phyloP scores from a whole-genome alignment of 1,284 basidiomycete genomes.

The Schizopora paradoxa region DNA sequence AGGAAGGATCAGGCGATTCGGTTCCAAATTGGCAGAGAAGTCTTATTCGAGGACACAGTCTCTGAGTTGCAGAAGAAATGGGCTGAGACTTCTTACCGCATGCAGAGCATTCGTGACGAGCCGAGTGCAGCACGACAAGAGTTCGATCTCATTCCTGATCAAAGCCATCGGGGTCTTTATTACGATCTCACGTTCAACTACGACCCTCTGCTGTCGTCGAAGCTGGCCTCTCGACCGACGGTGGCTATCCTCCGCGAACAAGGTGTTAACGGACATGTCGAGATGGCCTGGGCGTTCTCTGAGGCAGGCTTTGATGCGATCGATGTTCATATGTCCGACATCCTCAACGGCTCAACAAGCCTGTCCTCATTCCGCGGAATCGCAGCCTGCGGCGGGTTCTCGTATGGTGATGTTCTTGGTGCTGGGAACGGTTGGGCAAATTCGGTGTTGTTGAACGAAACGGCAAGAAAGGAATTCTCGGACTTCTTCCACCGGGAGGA shows the following conservation, averaged over 20 bases:
- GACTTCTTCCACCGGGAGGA: conserved; percentile 76
- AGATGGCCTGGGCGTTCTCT: conserved; percentile 98
- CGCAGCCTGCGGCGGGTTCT: conserved; percentile 97
- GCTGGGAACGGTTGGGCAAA: conserved; percentile 98
- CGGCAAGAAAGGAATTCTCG: conserved; percentile 70
- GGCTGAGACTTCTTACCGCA: conserved; percentile 91
- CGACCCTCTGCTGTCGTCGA: conserved; percentile 29
- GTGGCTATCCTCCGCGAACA: conserved; percentile 97
- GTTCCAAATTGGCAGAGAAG: conserved; percentile 48
- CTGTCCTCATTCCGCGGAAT: conserved; percentile 78
- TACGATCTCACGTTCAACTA: conserved; percentile 73
- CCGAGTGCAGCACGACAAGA: conserved; percentile 77
- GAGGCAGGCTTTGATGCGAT: conserved; percentile 91
- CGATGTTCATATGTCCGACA: conserved; percentile 98
- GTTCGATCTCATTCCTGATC: conserved; percentile 69
- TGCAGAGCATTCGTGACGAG: conserved; percentile 90
- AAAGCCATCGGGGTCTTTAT: conserved; percentile 62
- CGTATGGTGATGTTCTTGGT: conserved; percentile 96
- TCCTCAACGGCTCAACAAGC: conserved; percentile 67
- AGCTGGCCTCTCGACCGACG: conserved; percentile 59
- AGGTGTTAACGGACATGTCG: conserved; percentile 96
- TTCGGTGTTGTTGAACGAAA: conserved; percentile 79
- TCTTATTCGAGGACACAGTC: conserved; percentile 66
- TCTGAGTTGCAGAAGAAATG: conserved; percentile 77
- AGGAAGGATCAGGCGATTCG: conserved; percentile 56